Percentiles rank a stretch among this genome's conserved stretches.
These are phyloP conservation scores for Tolypocladium tundrense DNA, from an alignment of 2,329 filamentous ascomycete genomes.

Conservation along the genomic window DNA sequence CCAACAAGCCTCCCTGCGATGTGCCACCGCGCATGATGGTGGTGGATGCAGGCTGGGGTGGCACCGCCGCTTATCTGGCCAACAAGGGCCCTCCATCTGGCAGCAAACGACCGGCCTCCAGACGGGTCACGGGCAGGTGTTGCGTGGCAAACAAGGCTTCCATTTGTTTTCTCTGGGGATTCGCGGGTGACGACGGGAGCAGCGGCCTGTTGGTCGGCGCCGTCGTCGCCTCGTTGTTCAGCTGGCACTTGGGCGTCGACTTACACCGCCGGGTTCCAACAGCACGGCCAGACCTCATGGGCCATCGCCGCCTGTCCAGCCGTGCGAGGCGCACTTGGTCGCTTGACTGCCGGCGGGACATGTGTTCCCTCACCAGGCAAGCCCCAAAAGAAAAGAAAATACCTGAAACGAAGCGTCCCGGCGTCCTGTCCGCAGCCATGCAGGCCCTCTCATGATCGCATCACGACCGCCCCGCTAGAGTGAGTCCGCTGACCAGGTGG, in stretches of 20 bases:
- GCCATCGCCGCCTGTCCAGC: too few relatives aligned
- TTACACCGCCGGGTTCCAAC: neutral
- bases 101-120: neutral
- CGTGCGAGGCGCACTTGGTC: neutral
- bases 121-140: neutral
- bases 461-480: neutral
- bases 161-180: neutral
- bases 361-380: too few relatives aligned
- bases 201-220: neutral
- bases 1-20: neutral
- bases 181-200: too few relatives aligned
- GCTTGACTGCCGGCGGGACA: neutral
- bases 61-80: neutral
- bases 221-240: neutral
- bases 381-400: rapidly evolving
- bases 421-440: neutral
- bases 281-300: too few relatives aligned
- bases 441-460: neutral
- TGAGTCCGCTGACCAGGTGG: neutral
- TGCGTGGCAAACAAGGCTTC: neutral
- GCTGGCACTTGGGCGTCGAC: neutral
- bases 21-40: neutral
- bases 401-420: neutral
- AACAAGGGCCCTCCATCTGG: neutral
- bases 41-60: neutral